phyloP scores from a whole-genome alignment of 306 rosid species.

The Cicer pinnatifidum region DNA sequence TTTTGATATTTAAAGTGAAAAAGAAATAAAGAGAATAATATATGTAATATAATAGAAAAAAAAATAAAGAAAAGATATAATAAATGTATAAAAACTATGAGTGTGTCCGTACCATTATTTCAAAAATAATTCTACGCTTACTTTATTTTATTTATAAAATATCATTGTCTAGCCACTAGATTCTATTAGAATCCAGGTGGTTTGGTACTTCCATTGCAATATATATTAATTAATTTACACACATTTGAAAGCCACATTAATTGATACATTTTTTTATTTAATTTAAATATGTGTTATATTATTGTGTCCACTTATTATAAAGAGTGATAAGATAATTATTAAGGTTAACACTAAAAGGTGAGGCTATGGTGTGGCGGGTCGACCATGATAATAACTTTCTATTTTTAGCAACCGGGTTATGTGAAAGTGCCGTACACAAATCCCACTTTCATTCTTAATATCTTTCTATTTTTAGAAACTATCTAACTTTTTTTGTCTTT shows the following conservation, averaged over 20 bases:
- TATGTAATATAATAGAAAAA: no score
- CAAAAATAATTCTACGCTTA: not conserved
- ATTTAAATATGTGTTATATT: not conserved
- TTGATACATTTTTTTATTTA: constrained; percentile 8
- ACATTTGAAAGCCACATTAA: not conserved
- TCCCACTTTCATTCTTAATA: not conserved
- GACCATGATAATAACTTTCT: constrained; percentile 40
- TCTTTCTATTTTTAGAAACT: constrained; percentile 36
- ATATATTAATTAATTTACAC: constrained; percentile 11
- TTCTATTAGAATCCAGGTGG: constrained; percentile 35
- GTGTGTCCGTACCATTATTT: no score
- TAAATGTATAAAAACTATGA: no score
- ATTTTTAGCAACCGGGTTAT: constrained; percentile 39
- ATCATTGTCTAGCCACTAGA: constrained; percentile 42
- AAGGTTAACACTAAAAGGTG: not conserved
- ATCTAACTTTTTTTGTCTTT: not conserved
- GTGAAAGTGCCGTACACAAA: constrained; percentile 23
- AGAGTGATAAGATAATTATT: constrained; percentile 8
- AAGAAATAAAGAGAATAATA: no score
- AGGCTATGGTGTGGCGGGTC: constrained; percentile 18
- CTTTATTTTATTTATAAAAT: constrained; percentile 15
- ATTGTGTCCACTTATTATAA: not conserved
- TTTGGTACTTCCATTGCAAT: not conserved
- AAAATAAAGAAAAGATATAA: no score
- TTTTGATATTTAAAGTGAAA: no score